Evolutionary conservation across 2,329 filamentous ascomycete species (phyloP), one percentile per base, ranked within the genome.

Genomic region (Cyphellophora attinorum): DNA sequence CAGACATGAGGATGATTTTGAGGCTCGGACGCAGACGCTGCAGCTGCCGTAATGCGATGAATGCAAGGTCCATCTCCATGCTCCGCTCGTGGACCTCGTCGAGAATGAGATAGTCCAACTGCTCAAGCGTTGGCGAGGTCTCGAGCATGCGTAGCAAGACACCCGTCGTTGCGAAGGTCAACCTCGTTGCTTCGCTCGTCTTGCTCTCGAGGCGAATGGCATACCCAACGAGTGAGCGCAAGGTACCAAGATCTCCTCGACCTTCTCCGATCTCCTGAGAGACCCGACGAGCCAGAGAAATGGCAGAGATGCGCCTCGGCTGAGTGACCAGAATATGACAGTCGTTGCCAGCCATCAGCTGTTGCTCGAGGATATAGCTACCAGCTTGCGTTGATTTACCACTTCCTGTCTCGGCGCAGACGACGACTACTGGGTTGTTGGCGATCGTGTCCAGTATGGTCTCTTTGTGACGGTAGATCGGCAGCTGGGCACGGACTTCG

Each of bases 91-190:
- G 91, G 2, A 96, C 89, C 59, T 98, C 91, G 52, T 98, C 91
- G n/a, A 98, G 77, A 29, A 98, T 78, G 40, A 98, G 64, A 61
- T 96, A 91, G 0, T 89, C 94, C 34, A 98, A 79, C 44, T 95
- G 89, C 38, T 77, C 74, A 28, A 98, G 72, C 37, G 93, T 82
- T 44, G 85, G 82, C 0, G 85, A 83, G 6, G 81, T 80, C 57
- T 98, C 91, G 11, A 98, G 69, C 89, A 98, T 96, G 17, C 91
- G 79, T 68, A 98, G 84, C n/a, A 98, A 85, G 38, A 98, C 93
- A 64, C 91, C 77, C 29, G 76, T 76, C 15, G 75, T 66, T 15
- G 91, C 91, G 59, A 86, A 98, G 5, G 96, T 76, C 16, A 98
- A 72, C 33, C 85, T 72, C 2, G 88, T 96, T 48, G 85, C 79